Percentiles rank a stretch among this genome's conserved stretches.
phyloP scores from a whole-genome alignment of 192 early-diverging fungal species.

The Jimgerdemannia lactiflua region DNA sequence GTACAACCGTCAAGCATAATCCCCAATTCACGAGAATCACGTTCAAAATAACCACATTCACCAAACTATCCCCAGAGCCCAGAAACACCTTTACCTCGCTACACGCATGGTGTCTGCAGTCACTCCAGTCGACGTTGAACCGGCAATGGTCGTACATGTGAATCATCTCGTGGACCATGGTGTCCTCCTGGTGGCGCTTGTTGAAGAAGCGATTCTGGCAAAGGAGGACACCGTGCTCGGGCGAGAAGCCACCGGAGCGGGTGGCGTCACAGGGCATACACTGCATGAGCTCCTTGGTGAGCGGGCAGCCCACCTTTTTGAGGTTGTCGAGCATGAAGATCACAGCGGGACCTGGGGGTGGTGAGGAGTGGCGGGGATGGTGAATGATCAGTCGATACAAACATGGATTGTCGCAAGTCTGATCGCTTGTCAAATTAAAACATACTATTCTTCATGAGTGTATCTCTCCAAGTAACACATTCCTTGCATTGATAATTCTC shows the following conservation, averaged over 20 bases:
- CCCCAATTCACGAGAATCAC: no score
- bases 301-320: slow-evolving; percentile 59
- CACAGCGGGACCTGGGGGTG: slow-evolving; percentile 67
- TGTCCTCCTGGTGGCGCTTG: slow-evolving; percentile 86
- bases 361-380: not conserved
- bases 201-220: slow-evolving; percentile 82
- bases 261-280: slow-evolving; percentile 83
- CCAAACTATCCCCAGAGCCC: not conserved
- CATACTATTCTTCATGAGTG: slow-evolving; percentile 66
- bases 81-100: slow-evolving; percentile 49
- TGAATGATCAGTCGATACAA: not conserved
- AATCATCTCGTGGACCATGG: slow-evolving; percentile 92
- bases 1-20: not conserved
- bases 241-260: slow-evolving; percentile 86
- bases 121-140: slow-evolving; percentile 72
- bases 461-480: slow-evolving; percentile 80
- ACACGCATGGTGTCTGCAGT: slow-evolving; percentile 77
- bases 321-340: slow-evolving; percentile 85
- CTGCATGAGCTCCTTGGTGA: slow-evolving; percentile 58
- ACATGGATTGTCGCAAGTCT: not conserved
- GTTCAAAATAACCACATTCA: no score
- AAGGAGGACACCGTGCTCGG: slow-evolving; percentile 74
- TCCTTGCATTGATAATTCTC: slow-evolving; percentile 49
- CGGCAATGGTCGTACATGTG: slow-evolving; percentile 79
- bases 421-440: not conserved